Evolutionary conservation across 202 grass and related monocot genomes (phyloP).

Genomic region (Elaeis oleifera): DNA sequence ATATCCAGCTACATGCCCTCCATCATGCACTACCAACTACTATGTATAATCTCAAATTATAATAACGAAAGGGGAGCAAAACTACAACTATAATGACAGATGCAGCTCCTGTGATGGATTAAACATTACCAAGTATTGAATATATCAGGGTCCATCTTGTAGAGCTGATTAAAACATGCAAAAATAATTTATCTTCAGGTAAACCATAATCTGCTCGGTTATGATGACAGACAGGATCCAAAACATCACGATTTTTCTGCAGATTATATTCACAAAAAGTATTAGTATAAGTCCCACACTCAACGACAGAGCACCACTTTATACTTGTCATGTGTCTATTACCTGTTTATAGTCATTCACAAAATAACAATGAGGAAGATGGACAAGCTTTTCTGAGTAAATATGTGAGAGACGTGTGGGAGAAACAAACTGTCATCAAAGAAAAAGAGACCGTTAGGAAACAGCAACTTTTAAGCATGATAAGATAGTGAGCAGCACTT

Average conservation of each 20-base stretch:
- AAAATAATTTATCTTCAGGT: slow-evolving; percentile 91
- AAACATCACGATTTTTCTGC: slow-evolving; percentile 81
- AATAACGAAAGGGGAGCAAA: background rate
- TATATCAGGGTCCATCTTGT: slow-evolving; percentile 99
- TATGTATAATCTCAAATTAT: no score
- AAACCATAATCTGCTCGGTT: slow-evolving; percentile 91
- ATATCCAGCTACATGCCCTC: background rate
- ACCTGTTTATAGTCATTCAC: slow-evolving; percentile 96
- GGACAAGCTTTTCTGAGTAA: slow-evolving; percentile 85
- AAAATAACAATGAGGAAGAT: slow-evolving; percentile 91
- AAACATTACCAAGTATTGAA: slow-evolving; percentile 82
- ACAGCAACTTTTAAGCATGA: background rate
- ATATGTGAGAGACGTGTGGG: slow-evolving; percentile 56
- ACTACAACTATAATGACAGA: slow-evolving; percentile 8
- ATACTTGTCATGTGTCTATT: background rate
- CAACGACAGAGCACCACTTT: background rate
- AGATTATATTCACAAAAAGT: background rate
- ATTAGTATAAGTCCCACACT: slow-evolving; percentile 13
- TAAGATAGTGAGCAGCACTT: background rate
- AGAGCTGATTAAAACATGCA: slow-evolving; percentile 99
- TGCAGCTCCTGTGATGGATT: background rate
- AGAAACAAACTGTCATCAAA: slow-evolving; percentile 74
- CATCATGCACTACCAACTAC: slow-evolving; percentile 1
- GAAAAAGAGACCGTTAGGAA: slow-evolving; percentile 14
- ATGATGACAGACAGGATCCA: slow-evolving; percentile 52